phyloP scores from a whole-genome alignment of 2,329 filamentous ascomycete genomes.

The Passalora sequoiae region DNA sequence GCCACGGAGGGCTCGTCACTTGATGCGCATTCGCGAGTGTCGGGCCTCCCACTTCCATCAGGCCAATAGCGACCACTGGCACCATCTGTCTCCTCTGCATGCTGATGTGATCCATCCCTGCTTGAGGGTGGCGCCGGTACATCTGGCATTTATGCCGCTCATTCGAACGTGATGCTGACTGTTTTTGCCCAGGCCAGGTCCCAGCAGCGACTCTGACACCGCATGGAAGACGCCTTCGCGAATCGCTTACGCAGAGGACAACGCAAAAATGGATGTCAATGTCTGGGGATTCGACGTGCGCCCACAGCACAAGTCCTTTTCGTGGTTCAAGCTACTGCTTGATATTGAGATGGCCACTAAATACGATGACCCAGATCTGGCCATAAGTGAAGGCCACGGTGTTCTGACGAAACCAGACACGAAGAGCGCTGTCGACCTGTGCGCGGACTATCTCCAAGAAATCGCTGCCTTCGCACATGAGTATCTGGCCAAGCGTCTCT shows the following conservation, averaged over 20 bases:
- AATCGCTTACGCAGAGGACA: slow-evolving; percentile 8
- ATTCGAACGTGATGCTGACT: neutral
- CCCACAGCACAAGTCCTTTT: slow-evolving; percentile 3
- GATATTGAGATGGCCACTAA: slow-evolving; percentile 3
- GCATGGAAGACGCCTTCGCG: slow-evolving; percentile 13
- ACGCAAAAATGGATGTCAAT: neutral
- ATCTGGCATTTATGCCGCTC: too few relatives aligned
- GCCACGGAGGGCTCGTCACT: too few relatives aligned
- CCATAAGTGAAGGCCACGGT: slow-evolving; percentile 6
- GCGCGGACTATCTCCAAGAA: slow-evolving; percentile 13
- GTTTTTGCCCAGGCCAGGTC: slow-evolving; percentile 5
- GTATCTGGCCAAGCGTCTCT: neutral
- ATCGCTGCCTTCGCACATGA: slow-evolving; percentile 3
- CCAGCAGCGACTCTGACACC: slow-evolving; percentile 7
- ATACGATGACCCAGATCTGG: slow-evolving; percentile 11
- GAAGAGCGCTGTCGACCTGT: slow-evolving; percentile 10
- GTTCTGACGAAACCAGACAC: slow-evolving; percentile 2
- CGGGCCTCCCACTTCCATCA: too few relatives aligned
- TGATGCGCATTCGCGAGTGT: too few relatives aligned
- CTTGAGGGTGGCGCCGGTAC: too few relatives aligned
- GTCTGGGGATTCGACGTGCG: slow-evolving; percentile 8
- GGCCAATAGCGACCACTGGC: too few relatives aligned
- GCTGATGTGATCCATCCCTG: too few relatives aligned
- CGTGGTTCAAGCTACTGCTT: slow-evolving; percentile 17
- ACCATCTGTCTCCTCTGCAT: too few relatives aligned